These are phyloP conservation scores for Globisporangium mamillatum DNA, from an alignment of 352 stramenopile genomes.

Conservation along the genomic window DNA sequence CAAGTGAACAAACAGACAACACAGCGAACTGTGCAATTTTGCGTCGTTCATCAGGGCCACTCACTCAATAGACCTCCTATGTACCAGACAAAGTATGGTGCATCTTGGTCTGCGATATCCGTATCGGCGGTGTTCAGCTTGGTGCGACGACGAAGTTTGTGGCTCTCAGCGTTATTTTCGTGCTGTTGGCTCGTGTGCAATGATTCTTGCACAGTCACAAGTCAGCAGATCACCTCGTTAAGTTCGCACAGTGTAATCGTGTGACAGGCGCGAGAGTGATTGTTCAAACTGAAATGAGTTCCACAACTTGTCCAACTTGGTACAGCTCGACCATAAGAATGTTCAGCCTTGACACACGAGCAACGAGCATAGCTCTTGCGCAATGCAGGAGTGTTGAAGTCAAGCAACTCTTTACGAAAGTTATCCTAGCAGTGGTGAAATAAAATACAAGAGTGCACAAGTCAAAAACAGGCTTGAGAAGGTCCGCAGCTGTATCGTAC, in stretches of 20 bases:
- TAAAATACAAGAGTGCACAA: background rate
- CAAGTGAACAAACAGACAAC: background rate
- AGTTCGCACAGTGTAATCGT: background rate
- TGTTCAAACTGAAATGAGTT: background rate
- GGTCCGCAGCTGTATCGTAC: background rate
- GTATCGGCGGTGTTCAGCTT: background rate
- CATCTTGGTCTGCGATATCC: background rate
- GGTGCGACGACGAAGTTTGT: background rate
- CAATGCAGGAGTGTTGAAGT: background rate
- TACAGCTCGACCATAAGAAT: background rate
- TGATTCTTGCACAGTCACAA: background rate
- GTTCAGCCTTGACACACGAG: no score
- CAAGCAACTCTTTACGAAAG: background rate
- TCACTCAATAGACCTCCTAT: background rate
- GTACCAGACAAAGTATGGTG: background rate
- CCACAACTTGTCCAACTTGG: background rate
- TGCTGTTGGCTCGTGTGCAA: background rate
- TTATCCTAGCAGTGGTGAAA: slow-evolving; percentile 1
- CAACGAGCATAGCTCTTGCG: no score
- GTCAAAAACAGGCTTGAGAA: background rate
- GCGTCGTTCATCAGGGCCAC: background rate
- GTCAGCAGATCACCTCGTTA: background rate
- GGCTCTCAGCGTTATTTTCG: background rate
- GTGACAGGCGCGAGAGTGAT: background rate
- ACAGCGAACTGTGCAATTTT: background rate